Evolutionary conservation across 768 basidiomycete species (phyloP).

Genomic region (Austroboletus eburneus): DNA sequence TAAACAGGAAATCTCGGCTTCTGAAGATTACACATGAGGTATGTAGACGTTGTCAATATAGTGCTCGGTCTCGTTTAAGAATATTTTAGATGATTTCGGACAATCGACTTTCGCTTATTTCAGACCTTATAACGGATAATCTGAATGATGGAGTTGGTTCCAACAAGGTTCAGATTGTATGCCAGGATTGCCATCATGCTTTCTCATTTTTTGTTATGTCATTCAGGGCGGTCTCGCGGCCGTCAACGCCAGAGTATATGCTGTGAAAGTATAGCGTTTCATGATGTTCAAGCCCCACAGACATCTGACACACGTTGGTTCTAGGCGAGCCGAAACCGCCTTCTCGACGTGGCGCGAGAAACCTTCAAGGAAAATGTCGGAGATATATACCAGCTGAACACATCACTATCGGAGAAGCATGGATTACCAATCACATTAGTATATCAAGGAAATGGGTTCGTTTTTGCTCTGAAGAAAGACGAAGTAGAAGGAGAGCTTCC

Average conservation of each 20-base stretch:
- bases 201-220: neutral
- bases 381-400: constrained; percentile 74
- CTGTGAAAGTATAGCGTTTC: constrained; percentile 55
- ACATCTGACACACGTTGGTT: neutral
- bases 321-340: constrained; percentile 71
- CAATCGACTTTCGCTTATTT: constrained; percentile 61
- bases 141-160: constrained; percentile 69
- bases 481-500: constrained; percentile 54
- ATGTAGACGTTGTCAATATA: neutral
- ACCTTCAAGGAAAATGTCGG: constrained; percentile 91
- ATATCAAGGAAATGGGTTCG: constrained; percentile 72
- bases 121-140: constrained; percentile 50
- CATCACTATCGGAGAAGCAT: constrained; percentile 55
- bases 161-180: constrained; percentile 48
- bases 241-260: constrained; percentile 82
- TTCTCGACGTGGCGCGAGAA: constrained; percentile 92
- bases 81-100: constrained; percentile 65
- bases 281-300: neutral
- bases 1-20: constrained; percentile 53
- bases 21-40: constrained; percentile 62
- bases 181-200: neutral
- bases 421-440: constrained; percentile 60
- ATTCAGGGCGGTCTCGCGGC: constrained; percentile 65
- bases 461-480: constrained; percentile 64
- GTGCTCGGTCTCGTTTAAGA: neutral